phyloP scores from a whole-genome alignment of 1,284 basidiomycete genomes.

The Testicularia cyperi region DNA sequence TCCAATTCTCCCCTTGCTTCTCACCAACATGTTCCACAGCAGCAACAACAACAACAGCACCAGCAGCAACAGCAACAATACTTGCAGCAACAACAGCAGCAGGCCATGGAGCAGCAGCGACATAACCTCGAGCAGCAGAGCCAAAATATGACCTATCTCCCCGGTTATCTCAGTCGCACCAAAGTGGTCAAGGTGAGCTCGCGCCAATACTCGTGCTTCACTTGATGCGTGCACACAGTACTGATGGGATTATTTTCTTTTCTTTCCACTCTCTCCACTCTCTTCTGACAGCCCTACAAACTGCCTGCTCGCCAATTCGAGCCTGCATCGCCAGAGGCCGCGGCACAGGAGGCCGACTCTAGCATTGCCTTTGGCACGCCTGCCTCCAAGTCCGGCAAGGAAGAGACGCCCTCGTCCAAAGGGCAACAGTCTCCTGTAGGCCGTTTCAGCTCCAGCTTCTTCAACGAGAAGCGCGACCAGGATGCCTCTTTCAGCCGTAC shows the following conservation, averaged over 20 bases:
- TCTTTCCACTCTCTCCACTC: not conserved
- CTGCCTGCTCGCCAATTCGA: constrained; percentile 33
- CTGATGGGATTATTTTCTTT: too few relatives aligned
- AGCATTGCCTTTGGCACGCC: constrained; percentile 42
- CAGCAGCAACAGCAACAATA: constrained; percentile 9
- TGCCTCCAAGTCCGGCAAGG: constrained; percentile 33
- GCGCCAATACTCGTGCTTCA: too few relatives aligned
- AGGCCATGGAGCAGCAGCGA: constrained; percentile 28
- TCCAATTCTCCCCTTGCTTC: too few relatives aligned
- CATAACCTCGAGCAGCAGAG: constrained; percentile 26
- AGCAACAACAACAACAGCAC: constrained; percentile 9
- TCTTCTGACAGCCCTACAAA: constrained; percentile 21
- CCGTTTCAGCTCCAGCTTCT: constrained; percentile 49
- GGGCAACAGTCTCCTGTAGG: constrained; percentile 32
- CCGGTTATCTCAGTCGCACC: constrained; percentile 38
- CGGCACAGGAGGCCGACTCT: constrained; percentile 26
- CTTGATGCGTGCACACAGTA: not conserved
- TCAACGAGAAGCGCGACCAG: constrained; percentile 37
- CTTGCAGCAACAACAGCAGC: constrained; percentile 13
- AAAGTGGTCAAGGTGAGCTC: constrained; percentile 22
- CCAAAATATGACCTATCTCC: constrained; percentile 40
- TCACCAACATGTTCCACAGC: too few relatives aligned
- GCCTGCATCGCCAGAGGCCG: constrained; percentile 30
- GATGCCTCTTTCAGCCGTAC: constrained; percentile 19
- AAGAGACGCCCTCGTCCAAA: constrained; percentile 24